Evolutionary conservation across 345 rosid species (phyloP).

Genomic region (Boechera retrofracta): DNA sequence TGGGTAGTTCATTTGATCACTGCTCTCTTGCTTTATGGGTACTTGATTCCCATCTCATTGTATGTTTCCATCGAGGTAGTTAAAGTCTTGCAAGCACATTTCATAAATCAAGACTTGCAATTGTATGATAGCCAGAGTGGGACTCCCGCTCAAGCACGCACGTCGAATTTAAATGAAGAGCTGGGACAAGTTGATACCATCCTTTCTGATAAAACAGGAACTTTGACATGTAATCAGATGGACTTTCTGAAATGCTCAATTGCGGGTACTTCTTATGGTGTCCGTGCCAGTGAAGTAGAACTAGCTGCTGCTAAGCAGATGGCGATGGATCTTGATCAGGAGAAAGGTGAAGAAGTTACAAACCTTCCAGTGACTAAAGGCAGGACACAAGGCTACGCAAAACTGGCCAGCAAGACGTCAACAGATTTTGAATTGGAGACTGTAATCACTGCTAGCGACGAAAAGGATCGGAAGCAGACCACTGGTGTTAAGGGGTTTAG

Average conservation of each 20-base stretch:
- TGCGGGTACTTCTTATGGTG: slow-evolving; percentile 73
- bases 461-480: slow-evolving; percentile 43
- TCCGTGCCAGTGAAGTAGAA: slow-evolving; percentile 61
- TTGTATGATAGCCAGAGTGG: slow-evolving; percentile 71
- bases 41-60: slow-evolving; percentile 80
- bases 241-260: slow-evolving; percentile 83
- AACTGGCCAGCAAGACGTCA: slow-evolving; percentile 40
- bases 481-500: slow-evolving; percentile 61
- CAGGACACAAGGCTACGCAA: slow-evolving; percentile 36
- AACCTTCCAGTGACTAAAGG: slow-evolving; percentile 5
- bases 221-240: slow-evolving; percentile 87
- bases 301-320: slow-evolving; percentile 65
- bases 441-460: slow-evolving; percentile 62
- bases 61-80: slow-evolving; percentile 82
- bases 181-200: slow-evolving; percentile 81
- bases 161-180: slow-evolving; percentile 81
- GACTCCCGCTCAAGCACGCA: slow-evolving; percentile 65
- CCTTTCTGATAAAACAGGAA: slow-evolving; percentile 83
- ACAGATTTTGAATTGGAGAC: slow-evolving; percentile 82
- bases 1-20: slow-evolving; percentile 57
- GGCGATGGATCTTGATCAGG: slow-evolving; percentile 52
- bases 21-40: slow-evolving; percentile 72
- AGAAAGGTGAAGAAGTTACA: slow-evolving; percentile 42
- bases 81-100: slow-evolving; percentile 69
- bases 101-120: slow-evolving; percentile 65